Percentiles rank a stretch among this genome's conserved stretches.
Evolutionary conservation across 2,329 filamentous ascomycete genomes (phyloP).

Genomic region (Plenodomus biglobosus): DNA sequence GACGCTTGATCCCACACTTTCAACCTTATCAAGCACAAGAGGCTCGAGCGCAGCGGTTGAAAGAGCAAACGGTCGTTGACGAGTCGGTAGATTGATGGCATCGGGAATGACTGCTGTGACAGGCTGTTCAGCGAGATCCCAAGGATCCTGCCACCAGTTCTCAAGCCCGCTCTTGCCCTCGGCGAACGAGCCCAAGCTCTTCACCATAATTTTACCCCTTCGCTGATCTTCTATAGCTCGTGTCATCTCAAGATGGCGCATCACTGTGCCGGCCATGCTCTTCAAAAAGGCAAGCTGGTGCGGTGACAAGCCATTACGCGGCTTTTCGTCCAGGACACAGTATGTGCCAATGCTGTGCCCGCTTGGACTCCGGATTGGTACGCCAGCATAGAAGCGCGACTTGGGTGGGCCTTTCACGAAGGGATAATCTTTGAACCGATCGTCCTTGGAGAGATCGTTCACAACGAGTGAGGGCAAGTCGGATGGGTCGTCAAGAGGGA

Average conservation of each 20-base stretch:
- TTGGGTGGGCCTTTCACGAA: slow-evolving; percentile 37
- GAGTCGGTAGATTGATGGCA: slow-evolving; percentile 13
- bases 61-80: slow-evolving; percentile 20
- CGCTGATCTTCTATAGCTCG: slow-evolving; percentile 56
- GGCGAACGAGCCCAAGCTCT: slow-evolving; percentile 44
- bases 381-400: slow-evolving; percentile 57
- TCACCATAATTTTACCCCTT: slow-evolving; percentile 57
- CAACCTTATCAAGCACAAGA: slow-evolving; percentile 15
- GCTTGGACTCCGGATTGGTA: slow-evolving; percentile 61
- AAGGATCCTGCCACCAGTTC: slow-evolving; percentile 38
- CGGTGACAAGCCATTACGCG: slow-evolving; percentile 53
- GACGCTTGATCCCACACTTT: slow-evolving; percentile 26
- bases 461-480: slow-evolving; percentile 35
- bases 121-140: slow-evolving; percentile 23
- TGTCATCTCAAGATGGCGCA: slow-evolving; percentile 63
- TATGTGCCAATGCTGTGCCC: slow-evolving; percentile 63
- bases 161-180: slow-evolving; percentile 40
- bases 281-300: slow-evolving; percentile 58
- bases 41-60: slow-evolving; percentile 19
- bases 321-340: slow-evolving; percentile 60
- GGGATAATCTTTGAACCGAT: slow-evolving; percentile 44
- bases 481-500: slow-evolving; percentile 18
- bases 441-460: slow-evolving; percentile 36
- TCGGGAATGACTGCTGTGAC: slow-evolving; percentile 15
- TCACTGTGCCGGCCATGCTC: slow-evolving; percentile 57